Conservation (phyloP, 129 eudicot genomes). For the Saposhnikovia divaricata region DNA sequence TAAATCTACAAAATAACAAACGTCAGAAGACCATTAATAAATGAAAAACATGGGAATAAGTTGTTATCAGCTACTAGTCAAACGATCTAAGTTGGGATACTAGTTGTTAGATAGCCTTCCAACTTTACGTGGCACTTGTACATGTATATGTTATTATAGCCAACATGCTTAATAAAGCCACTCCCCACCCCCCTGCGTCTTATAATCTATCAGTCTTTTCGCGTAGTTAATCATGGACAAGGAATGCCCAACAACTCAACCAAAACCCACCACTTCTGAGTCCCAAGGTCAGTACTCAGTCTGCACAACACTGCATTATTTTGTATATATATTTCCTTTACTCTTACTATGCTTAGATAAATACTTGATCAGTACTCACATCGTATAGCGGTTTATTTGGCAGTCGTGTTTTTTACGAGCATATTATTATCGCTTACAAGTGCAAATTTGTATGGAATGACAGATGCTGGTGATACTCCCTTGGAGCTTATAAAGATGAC, state of each 20-base stretch:
- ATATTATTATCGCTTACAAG: not conserved
- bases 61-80: constrained; percentile 7
- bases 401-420: not conserved
- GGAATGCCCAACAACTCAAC: not conserved
- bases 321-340: not conserved
- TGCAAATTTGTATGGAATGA: not conserved
- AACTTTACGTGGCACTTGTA: not conserved
- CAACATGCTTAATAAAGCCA: not conserved
- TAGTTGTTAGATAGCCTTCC: not conserved
- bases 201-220: not conserved
- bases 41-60: not conserved
- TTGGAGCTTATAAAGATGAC: constrained; percentile 55
- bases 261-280: not conserved
- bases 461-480: constrained; percentile 44
- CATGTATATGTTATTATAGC: not conserved
- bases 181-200: not conserved
- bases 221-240: not conserved
- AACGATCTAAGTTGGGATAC: not conserved
- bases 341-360: not conserved
- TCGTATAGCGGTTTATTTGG: not conserved
- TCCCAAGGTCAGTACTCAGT: not conserved
- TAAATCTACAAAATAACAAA: too few relatives aligned
- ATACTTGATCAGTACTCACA: not conserved
- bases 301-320: not conserved
- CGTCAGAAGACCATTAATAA: not conserved